A percentile compares a stretch with the other conserved stretches of the same genome.
Conservation (phyloP, 306 rosid species). For the Trifolium pratense region DNA sequence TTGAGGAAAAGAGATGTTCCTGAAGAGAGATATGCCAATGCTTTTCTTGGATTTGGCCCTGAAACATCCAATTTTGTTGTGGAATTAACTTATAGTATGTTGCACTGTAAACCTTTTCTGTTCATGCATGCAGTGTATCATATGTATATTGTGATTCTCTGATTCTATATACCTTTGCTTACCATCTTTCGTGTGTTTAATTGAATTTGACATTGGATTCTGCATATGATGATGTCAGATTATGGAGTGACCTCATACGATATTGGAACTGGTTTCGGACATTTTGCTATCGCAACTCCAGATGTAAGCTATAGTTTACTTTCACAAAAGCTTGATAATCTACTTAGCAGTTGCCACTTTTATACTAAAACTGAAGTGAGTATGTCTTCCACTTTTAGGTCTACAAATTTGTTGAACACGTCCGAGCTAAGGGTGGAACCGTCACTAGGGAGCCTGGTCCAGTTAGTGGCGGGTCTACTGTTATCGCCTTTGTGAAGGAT, state of each 20-base stretch:
- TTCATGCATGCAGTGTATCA: conserved; percentile 27
- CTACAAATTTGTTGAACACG: conserved; percentile 73
- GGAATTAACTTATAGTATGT: conserved; percentile 90
- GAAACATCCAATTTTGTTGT: conserved; percentile 80
- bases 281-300: conserved; percentile 82
- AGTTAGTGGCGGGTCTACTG: conserved; percentile 71
- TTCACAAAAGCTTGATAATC: conserved; percentile 11
- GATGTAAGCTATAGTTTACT: conserved; percentile 63
- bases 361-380: conserved; percentile 34
- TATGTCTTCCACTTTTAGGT: conserved; percentile 55
- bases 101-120: conserved; percentile 22
- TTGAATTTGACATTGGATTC: conserved; percentile 34
- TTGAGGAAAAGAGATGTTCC: conserved; percentile 86
- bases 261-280: conserved; percentile 94
- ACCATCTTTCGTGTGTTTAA: conserved; percentile 4
- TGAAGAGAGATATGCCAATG: conserved; percentile 87
- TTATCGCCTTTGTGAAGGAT: conserved; percentile 88
- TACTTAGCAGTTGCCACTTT: conserved; percentile 24
- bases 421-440: conserved; percentile 75
- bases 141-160: conserved; percentile 13
- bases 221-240: conserved; percentile 51
- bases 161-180: conserved; percentile 5
- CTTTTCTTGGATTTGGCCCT: conserved; percentile 89
- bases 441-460: conserved; percentile 94
- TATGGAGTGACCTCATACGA: conserved; percentile 86